Percentiles rank a stretch among this genome's conserved stretches.
These are phyloP conservation scores for Rhodotorula sp. DNA, from an alignment of 1,284 basidiomycete species.

Conservation along the genomic window DNA sequence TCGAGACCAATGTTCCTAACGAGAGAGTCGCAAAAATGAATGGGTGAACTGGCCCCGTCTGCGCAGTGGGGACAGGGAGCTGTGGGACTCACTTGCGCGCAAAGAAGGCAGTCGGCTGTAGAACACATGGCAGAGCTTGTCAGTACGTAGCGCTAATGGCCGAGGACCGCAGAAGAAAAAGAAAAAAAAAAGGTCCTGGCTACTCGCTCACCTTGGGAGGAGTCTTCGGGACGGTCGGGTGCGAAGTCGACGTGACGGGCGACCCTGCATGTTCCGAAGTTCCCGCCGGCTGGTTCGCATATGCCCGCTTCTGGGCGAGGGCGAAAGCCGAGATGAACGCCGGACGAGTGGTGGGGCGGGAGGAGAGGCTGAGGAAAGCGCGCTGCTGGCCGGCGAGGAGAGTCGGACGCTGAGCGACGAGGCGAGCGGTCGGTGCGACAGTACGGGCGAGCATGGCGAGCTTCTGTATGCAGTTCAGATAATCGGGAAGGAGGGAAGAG, in stretches of 20 bases:
- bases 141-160: too few species aligned
- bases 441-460: constrained; percentile 1
- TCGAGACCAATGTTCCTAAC: constrained; percentile 18
- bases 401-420: background rate
- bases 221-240: constrained; percentile 13
- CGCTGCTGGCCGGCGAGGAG: background rate
- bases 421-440: background rate
- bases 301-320: background rate
- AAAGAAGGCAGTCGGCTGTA: constrained; percentile 18
- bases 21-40: too few species aligned
- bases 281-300: constrained; percentile 2
- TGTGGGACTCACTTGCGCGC: constrained; percentile 2
- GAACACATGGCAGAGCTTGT: too few species aligned
- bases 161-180: too few species aligned
- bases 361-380: background rate
- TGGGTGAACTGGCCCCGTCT: too few species aligned
- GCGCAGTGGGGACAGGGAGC: too few species aligned
- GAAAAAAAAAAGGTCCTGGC: background rate
- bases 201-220: background rate
- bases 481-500: background rate
- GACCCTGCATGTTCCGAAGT: background rate
- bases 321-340: background rate
- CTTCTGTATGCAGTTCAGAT: background rate
- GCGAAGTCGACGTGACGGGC: constrained; percentile 9
- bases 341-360: background rate